A percentile compares a stretch with the other conserved stretches of the same genome.
These are phyloP conservation scores for Penicillium ochrochloron DNA, from an alignment of 495 filamentous ascomycete species.

Conservation along the genomic window DNA sequence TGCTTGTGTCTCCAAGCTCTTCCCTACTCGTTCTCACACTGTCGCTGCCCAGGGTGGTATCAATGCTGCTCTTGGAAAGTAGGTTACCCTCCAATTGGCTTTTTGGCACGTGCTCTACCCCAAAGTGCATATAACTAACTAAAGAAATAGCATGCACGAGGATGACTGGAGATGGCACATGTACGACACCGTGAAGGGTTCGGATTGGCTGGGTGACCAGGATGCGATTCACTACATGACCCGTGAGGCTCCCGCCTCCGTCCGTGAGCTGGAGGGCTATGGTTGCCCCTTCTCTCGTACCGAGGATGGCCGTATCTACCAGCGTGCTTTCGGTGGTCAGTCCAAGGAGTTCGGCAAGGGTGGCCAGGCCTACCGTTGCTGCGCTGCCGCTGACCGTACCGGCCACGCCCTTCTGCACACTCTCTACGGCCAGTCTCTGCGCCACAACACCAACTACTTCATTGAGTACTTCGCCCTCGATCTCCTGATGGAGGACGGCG, in stretches of 20 bases:
- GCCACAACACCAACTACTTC: slow-evolving; percentile 99
- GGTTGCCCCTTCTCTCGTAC: slow-evolving; percentile 98
- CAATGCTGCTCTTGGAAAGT: slow-evolving; percentile 94
- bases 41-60: slow-evolving; percentile 84
- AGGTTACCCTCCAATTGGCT: slow-evolving; percentile 26
- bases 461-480: slow-evolving; percentile 98
- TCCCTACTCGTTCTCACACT: slow-evolving; percentile 94
- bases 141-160: slow-evolving; percentile 65
- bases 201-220: slow-evolving; percentile 98
- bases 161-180: slow-evolving; percentile 99
- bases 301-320: slow-evolving; percentile 96
- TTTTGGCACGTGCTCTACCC: background rate
- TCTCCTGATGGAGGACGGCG: slow-evolving; percentile 93
- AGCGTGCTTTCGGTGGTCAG: slow-evolving; percentile 97
- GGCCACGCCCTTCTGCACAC: slow-evolving; percentile 97
- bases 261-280: slow-evolving; percentile 96
- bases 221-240: slow-evolving; percentile 99
- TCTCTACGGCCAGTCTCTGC: slow-evolving; percentile 94
- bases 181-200: slow-evolving; percentile 99
- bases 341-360: slow-evolving; percentile 94
- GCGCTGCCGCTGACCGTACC: slow-evolving; percentile 92
- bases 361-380: slow-evolving; percentile 95
- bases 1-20: slow-evolving; percentile 97
- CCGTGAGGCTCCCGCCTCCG: slow-evolving; percentile 85
- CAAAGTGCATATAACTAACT: slow-evolving; percentile 22